Evolutionary conservation across 306 rosid species (phyloP).

Genomic region (Castanea crenata): DNA sequence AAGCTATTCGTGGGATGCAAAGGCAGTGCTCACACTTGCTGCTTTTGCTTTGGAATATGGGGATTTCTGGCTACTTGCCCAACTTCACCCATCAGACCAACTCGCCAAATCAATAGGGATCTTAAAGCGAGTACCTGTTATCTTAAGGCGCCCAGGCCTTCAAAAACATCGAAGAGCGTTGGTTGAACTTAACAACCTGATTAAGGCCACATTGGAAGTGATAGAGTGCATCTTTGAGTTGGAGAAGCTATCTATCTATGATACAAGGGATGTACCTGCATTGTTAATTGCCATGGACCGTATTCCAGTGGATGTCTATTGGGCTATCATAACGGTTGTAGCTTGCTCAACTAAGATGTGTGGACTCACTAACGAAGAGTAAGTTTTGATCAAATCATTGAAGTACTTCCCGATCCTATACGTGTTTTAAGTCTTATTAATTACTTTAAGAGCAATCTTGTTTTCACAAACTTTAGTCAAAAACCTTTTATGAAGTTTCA

Average conservation of each 20-base stretch:
- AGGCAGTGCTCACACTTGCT: constrained; percentile 60
- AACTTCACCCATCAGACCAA: constrained; percentile 37
- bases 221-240: constrained; percentile 45
- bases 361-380: constrained; percentile 43
- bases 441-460: no score
- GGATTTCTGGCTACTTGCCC: constrained; percentile 66
- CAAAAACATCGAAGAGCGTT: constrained; percentile 38
- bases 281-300: constrained; percentile 30
- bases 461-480: no score
- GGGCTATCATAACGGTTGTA: constrained; percentile 59
- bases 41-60: constrained; percentile 73
- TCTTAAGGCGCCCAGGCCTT: constrained; percentile 35
- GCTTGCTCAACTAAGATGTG: constrained; percentile 46
- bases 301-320: constrained; percentile 55
- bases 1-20: constrained; percentile 58
- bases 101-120: constrained; percentile 58
- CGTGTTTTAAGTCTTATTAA: no score
- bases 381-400: constrained; percentile 1
- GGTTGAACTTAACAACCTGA: constrained; percentile 49
- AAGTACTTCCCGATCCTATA: no score
- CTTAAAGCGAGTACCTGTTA: constrained; percentile 49
- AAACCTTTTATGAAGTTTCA: no score
- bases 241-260: constrained; percentile 33
- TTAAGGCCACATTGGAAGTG: constrained; percentile 46
- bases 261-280: constrained; percentile 45